Base-by-base conservation (phyloP, 2,329 filamentous ascomycete species). In the Graphiopsis chlorocephala region DNA sequence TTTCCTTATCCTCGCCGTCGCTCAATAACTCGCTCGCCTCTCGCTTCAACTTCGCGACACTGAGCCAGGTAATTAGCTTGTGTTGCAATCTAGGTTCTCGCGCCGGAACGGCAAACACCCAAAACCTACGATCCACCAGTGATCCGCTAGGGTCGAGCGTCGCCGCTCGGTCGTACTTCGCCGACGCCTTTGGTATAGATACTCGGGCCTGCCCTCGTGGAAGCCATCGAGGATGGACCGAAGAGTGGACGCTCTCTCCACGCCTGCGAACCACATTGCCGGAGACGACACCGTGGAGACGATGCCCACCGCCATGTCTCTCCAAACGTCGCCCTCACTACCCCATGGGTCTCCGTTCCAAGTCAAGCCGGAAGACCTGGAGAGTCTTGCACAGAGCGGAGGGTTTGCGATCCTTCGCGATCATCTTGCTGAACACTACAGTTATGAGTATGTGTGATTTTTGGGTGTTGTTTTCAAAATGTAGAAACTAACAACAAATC, bases 371-470 rank as follows among this genome's bases (percentile, higher is more conserved):
- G 76, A 81, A 53, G 79, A 82, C 65, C 70, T 80, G 17, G 75
- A 78, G 25, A 70, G 72, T 12, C 70, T 83, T 26, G 70, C 72
- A 31, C 68, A 73, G 15, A 80, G 78, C 7, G 73, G 80, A 56
- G 80, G 78, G 0, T 83, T 83, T 70, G 72, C 69, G 45, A 75
- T 82, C 55, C 68, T 83, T 67, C 73, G 80, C 61, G 71, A 73
- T 29, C 80, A 78, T 67, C 75, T 83, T 8, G 75, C 78, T 1
- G 70, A 73, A 35, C 74, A 78, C 65, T 77, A 76, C 52, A 68
- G 62, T 65, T 78, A 79, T 73, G 77, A 71, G 77, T 78, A 68
- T 50, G 69, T 68, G 11, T 50, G 17, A 3, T 2, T n/a, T 29
- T 17, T n/a, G 10, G 25, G 17, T 28, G 15, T 17, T 50, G 23